Conservation (phyloP, 441 rosid genomes). For the Pelargonium citronellum region DNA sequence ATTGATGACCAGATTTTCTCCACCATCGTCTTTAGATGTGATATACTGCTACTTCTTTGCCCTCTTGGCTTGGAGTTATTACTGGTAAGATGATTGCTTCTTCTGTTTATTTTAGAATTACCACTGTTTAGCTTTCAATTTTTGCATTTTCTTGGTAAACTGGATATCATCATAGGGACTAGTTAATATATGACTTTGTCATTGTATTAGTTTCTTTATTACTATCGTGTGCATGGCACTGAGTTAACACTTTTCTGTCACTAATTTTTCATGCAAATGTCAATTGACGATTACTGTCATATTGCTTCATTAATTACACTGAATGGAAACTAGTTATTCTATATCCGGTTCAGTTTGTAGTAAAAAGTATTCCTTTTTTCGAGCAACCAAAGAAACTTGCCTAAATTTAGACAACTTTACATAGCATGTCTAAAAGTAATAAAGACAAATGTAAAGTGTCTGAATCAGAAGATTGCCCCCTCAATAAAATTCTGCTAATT, state of each 20-base stretch:
- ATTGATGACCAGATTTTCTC: constrained; percentile 57
- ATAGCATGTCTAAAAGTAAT: neutral
- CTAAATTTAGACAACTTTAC: neutral
- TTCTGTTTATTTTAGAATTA: neutral
- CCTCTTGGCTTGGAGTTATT: constrained; percentile 73
- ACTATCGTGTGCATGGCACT: neutral
- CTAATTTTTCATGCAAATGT: neutral
- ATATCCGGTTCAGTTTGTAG: neutral
- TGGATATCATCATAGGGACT: neutral
- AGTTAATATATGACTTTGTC: neutral
- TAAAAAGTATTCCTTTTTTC: neutral
- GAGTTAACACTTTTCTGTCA: neutral
- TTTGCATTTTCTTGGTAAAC: neutral
- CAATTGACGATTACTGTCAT: neutral
- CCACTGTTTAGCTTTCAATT: constrained; percentile 6
- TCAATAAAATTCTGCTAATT: no score
- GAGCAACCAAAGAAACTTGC: neutral
- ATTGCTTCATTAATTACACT: neutral
- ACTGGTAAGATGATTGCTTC: constrained; percentile 41
- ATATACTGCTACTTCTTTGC: constrained; percentile 64
- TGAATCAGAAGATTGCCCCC: neutral
- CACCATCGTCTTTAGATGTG: constrained; percentile 75
- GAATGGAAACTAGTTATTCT: neutral
- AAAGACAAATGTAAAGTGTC: neutral
- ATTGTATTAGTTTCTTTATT: neutral